Evolutionary conservation across 768 basidiomycete genomes (phyloP).

Genomic region (Leucocoprinus leucothites): DNA sequence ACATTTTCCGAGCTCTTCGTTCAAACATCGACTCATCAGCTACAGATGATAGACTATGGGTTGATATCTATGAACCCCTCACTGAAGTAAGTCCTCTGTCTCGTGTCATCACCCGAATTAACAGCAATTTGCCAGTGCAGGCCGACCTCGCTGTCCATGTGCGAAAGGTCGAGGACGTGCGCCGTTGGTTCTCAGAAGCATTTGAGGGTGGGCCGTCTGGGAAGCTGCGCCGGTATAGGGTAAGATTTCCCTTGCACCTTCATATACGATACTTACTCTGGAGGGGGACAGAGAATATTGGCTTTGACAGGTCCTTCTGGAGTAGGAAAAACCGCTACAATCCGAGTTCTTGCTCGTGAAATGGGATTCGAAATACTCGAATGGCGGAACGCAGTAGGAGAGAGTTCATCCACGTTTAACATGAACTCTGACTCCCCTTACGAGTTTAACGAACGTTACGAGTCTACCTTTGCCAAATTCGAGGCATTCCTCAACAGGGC

Average conservation of each 20-base stretch:
- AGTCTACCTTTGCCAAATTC: constrained; percentile 64
- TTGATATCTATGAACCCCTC: constrained; percentile 60
- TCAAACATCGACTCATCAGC: not conserved
- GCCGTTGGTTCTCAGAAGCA: constrained; percentile 72
- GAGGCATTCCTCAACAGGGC: constrained; percentile 73
- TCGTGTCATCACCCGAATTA: not conserved
- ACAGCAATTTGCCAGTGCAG: constrained; percentile 27
- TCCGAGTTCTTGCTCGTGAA: constrained; percentile 72
- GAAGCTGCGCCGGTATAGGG: constrained; percentile 70
- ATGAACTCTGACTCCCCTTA: constrained; percentile 7
- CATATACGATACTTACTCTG: not conserved
- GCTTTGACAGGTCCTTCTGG: constrained; percentile 88
- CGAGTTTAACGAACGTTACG: constrained; percentile 30
- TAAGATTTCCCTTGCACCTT: constrained; percentile 29
- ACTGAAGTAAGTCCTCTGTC: constrained; percentile 43
- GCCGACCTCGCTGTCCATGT: constrained; percentile 78
- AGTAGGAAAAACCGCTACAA: constrained; percentile 83
- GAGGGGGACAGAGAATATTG: constrained; percentile 65
- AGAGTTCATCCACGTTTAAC: constrained; percentile 26
- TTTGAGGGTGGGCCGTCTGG: constrained; percentile 64
- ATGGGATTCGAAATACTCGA: constrained; percentile 80
- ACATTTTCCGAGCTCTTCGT: not conserved
- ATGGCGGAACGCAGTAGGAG: constrained; percentile 73
- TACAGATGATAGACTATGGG: constrained; percentile 48
- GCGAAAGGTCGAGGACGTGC: constrained; percentile 74